Evolutionary conservation across 1,284 basidiomycete genomes (phyloP).

Genomic region (Malassezia brasiliensis): DNA sequence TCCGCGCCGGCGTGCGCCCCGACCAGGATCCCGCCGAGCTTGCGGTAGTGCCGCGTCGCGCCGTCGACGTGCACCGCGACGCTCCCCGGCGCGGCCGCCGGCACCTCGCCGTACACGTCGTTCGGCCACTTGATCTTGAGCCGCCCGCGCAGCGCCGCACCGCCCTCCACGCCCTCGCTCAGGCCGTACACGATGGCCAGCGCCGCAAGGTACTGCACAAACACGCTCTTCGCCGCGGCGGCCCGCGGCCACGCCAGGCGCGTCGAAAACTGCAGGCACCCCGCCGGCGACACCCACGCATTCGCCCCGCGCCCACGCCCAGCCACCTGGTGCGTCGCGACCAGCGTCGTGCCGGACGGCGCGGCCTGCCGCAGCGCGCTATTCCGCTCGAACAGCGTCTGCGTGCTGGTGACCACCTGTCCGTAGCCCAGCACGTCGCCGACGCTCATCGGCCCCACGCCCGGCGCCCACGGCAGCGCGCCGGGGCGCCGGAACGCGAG

Average conservation of each 20-base stretch:
- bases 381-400: slow-evolving; percentile 88
- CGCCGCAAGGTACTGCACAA: slow-evolving; percentile 88
- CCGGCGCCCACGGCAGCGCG: slow-evolving; percentile 4
- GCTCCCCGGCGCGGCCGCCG: slow-evolving; percentile 48
- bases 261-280: slow-evolving; percentile 78
- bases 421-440: slow-evolving; percentile 55
- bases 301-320: slow-evolving; percentile 84
- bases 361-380: slow-evolving; percentile 61
- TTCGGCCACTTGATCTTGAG: slow-evolving; percentile 86
- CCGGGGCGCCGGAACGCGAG: background rate
- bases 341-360: slow-evolving; percentile 65
- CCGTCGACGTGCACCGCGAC: slow-evolving; percentile 44
- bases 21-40: slow-evolving; percentile 65
- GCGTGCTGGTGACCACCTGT: slow-evolving; percentile 84
- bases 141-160: slow-evolving; percentile 54
- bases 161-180: slow-evolving; percentile 51
- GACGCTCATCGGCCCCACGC: background rate
- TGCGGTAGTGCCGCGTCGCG: slow-evolving; percentile 48
- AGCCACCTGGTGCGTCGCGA: slow-evolving; percentile 76
- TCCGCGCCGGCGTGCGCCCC: slow-evolving; percentile 69
- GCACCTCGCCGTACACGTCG: slow-evolving; percentile 73
- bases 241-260: slow-evolving; percentile 59
- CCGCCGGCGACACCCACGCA: slow-evolving; percentile 81
- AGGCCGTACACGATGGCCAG: slow-evolving; percentile 82
- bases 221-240: slow-evolving; percentile 66